phyloP scores from a whole-genome alignment of 345 rosid genomes.

The Sonneratia alba region DNA sequence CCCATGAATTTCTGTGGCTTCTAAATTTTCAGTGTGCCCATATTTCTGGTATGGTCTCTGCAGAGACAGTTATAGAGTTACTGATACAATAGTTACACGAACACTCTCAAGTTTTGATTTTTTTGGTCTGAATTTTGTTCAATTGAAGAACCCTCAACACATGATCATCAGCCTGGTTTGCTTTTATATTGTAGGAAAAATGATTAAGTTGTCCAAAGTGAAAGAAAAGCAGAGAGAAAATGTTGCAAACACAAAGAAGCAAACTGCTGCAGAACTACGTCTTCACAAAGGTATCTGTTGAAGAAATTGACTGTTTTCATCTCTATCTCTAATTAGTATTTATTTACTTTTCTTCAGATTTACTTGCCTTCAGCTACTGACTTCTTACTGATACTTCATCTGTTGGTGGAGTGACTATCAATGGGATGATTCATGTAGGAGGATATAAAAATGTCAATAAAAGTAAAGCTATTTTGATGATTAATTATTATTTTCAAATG shows the following conservation, averaged over 20 bases:
- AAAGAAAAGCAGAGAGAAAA: slow-evolving; percentile 81
- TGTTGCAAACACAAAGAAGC: slow-evolving; percentile 63
- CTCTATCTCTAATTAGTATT: neutral
- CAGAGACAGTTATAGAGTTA: neutral
- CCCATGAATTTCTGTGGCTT: neutral
- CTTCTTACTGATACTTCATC: neutral
- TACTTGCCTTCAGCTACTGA: neutral
- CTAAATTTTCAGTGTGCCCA: neutral
- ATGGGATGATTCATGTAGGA: too few relatives aligned
- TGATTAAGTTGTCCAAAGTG: slow-evolving; percentile 78
- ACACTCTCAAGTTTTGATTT: neutral
- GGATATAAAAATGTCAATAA: too few relatives aligned
- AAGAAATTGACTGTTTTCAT: neutral
- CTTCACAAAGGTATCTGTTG: slow-evolving; percentile 54
- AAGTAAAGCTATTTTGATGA: neutral
- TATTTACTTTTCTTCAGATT: neutral
- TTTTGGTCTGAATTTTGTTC: neutral
- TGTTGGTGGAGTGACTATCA: neutral
- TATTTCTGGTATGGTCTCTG: neutral
- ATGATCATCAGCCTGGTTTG: slow-evolving; percentile 1
- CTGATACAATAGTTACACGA: neutral
- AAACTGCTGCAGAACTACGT: slow-evolving; percentile 81
- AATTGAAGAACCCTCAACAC: neutral
- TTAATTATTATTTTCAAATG: neutral
- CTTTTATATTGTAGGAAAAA: slow-evolving; percentile 22